phyloP scores from a whole-genome alignment of 441 rosid species.

The Omphalea diandra region DNA sequence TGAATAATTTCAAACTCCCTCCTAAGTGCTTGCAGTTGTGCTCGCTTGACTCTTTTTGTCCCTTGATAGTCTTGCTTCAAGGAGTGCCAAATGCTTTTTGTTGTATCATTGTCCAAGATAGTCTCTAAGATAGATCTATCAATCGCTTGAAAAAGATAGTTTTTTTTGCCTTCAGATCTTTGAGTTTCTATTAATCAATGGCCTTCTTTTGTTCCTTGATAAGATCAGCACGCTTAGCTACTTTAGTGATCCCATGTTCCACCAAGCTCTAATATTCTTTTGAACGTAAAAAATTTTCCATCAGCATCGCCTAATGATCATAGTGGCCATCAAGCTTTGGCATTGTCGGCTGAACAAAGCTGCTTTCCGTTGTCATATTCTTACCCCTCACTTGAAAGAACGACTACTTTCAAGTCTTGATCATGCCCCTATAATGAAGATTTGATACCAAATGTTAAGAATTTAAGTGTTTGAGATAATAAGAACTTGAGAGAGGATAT shows the following conservation, averaged over 20 bases:
- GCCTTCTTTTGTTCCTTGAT: neutral
- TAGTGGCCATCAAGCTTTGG: neutral
- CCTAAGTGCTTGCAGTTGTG: no score
- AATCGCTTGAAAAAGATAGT: neutral
- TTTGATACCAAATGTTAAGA: no score
- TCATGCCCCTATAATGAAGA: no score
- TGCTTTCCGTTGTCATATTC: no score
- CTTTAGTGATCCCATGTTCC: neutral
- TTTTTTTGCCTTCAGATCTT: neutral
- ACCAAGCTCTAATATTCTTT: neutral
- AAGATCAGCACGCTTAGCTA: neutral
- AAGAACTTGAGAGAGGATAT: no score
- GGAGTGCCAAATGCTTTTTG: no score
- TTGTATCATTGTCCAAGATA: no score
- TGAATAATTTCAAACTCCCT: neutral
- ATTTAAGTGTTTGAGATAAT: no score
- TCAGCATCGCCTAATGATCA: neutral
- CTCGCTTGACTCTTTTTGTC: neutral
- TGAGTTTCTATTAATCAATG: neutral
- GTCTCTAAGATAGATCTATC: neutral
- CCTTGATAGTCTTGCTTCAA: neutral
- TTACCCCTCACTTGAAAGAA: no score
- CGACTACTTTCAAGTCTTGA: no score
- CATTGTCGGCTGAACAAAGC: neutral
- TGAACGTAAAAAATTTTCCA: neutral